Percentiles rank a stretch among this genome's conserved stretches.
Conservation (phyloP, 345 rosid species). For the Eutrema heterophyllum region DNA sequence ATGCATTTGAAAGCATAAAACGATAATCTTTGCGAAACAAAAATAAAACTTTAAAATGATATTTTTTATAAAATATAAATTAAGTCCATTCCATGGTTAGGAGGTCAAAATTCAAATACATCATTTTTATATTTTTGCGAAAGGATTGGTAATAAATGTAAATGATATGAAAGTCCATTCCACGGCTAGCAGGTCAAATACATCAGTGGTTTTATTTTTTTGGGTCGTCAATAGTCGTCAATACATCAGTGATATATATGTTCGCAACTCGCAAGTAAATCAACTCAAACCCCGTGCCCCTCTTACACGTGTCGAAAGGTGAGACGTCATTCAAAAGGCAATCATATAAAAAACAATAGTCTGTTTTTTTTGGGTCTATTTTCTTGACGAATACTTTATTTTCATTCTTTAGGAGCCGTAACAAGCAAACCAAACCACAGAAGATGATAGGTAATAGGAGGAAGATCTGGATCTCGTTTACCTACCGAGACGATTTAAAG, state of each 20-base stretch:
- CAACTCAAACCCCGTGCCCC: background rate
- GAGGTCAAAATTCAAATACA: no score
- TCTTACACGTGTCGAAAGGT: background rate
- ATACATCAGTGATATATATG: no score
- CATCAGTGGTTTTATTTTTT: no score
- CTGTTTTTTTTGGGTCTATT: background rate
- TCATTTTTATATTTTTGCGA: no score
- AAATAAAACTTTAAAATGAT: no score
- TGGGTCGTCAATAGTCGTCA: no score
- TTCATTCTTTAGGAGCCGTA: background rate
- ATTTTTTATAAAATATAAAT: no score
- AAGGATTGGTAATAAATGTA: background rate
- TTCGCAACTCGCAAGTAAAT: background rate
- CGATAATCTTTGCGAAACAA: no score
- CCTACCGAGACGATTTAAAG: no score
- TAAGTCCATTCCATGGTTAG: no score
- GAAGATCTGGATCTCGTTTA: no score
- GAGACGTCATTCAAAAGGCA: background rate
- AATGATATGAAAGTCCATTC: background rate
- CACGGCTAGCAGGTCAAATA: background rate
- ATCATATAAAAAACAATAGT: background rate
- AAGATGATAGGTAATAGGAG: background rate
- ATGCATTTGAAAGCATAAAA: no score
- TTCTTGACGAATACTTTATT: background rate
- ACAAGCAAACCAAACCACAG: background rate